Base-by-base conservation (phyloP, 2,329 filamentous ascomycete species). In the Xylariaceae sp. region DNA sequence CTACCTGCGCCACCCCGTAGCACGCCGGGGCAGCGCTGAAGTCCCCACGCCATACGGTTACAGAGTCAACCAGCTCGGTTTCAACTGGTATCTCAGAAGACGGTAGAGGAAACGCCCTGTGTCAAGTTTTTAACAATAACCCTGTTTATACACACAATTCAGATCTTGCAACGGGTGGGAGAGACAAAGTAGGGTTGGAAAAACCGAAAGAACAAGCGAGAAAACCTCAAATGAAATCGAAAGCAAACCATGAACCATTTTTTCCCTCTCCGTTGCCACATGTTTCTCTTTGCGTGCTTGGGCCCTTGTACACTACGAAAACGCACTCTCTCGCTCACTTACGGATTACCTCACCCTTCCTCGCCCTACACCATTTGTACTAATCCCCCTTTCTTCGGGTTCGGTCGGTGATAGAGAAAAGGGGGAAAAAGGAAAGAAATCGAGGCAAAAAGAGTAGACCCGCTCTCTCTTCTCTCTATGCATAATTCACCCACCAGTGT, bases 1-100 rank as follows among this genome's bases (percentile, higher is more conserved):
- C 47, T 99, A 99, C 74, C 78, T 99, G 63, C 84, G 94, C 59
- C 93, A 99, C 78, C 94, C 94, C 0, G 93, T 97, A 49, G 94
- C 91, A 30, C 82, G 92, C 62, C 88, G 88, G 2, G 92, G 92
- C 9, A 70, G 84, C 65, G 87, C 89, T 3, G 94, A 93, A 74
- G 88, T 93, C 62, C 93, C 93, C 1, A 91, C 90, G 23, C 93
- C 93, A 15, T 97, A 92, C 75, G 75, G 78, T 54, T 78, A 83
- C 59, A 77, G 84, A 64, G 82, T 87, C n/a, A 87, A 83, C 72
- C 90, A 92, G 73, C 77, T 95, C 71, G 91, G 92, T 0, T 96
- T 92, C 75, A 92, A 90, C 74, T 99, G 93, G 93, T 99, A 97
- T 75, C 75, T 97, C 76, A 82, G 88, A 73, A 84, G 92, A 73